Evolutionary conservation across 2,329 filamentous ascomycete species (phyloP).

Genomic region (Harringtonia lauricola): DNA sequence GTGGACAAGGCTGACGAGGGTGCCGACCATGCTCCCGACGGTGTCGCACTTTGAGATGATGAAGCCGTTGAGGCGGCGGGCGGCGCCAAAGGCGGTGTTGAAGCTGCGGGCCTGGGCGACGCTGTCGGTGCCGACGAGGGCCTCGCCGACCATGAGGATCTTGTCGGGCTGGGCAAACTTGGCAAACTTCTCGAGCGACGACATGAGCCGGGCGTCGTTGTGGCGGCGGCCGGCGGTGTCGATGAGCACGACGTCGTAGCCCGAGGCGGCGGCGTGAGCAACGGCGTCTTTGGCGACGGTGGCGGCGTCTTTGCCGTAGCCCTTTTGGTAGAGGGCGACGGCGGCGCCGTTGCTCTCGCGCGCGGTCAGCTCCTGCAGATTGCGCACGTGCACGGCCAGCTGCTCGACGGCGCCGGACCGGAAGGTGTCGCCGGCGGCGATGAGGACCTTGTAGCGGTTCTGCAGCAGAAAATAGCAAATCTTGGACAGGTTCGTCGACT

Average conservation of each 20-base stretch:
- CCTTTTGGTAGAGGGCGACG: conserved; percentile 91
- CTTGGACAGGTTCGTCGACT: conserved; percentile 95
- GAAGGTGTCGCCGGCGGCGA: conserved; percentile 94
- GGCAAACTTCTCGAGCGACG: conserved; percentile 90
- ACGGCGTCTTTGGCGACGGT: conserved; percentile 93
- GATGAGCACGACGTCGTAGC: conserved; percentile 89
- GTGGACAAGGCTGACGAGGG: conserved; percentile 92
- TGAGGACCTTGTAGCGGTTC: conserved; percentile 91
- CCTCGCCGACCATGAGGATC: conserved; percentile 89
- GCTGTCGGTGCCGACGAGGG: conserved; percentile 87
- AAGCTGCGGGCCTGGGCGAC: conserved; percentile 96
- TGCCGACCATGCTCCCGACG: conserved; percentile 97
- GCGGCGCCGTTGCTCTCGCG: conserved; percentile 63
- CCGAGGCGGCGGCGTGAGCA: conserved; percentile 59
- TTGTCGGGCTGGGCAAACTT: conserved; percentile 95
- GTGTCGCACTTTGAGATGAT: conserved; percentile 99
- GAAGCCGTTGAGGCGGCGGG: conserved; percentile 79
- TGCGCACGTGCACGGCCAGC: conserved; percentile 86
- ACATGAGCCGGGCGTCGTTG: conserved; percentile 95
- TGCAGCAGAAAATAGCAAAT: conserved; percentile 97
- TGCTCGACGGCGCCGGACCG: conserved; percentile 95
- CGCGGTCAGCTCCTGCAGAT: conserved; percentile 76
- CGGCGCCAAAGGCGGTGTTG: conserved; percentile 79
- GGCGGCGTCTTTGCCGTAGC: conserved; percentile 95
- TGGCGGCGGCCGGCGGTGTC: conserved; percentile 92